Evolutionary conservation across 1,139 yeast genomes (phyloP).

Genomic region (Diutina pseudorugosa): DNA sequence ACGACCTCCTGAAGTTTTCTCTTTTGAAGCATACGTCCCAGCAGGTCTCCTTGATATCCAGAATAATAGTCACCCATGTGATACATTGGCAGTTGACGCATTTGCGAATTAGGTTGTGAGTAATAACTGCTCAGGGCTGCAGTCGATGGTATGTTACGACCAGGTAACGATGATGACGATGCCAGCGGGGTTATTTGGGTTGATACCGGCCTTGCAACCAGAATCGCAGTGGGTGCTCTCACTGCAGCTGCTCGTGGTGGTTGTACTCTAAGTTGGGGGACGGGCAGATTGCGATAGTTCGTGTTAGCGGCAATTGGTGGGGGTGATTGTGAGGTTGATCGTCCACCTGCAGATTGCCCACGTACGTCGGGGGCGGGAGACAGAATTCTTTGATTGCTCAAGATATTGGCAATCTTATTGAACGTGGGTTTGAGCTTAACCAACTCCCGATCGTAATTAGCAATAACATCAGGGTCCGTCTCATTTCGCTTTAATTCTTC

Average conservation of each 20-base stretch:
- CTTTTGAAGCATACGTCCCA: conserved; percentile 74
- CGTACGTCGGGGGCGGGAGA: neutral
- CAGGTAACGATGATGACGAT: neutral
- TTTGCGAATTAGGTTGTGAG: neutral
- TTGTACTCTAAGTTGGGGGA: neutral
- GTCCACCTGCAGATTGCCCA: neutral
- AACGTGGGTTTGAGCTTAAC: conserved; percentile 1
- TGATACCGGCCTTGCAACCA: neutral
- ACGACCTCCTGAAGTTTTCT: conserved; percentile 81
- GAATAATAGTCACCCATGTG: neutral
- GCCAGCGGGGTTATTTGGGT: neutral
- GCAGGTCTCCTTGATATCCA: neutral
- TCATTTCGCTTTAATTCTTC: conserved; percentile 1
- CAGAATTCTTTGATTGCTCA: neutral
- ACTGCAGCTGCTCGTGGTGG: conserved; percentile 2
- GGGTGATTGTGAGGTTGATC: neutral
- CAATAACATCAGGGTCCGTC: neutral
- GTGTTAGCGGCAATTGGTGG: neutral
- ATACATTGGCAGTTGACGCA: conserved; percentile 4
- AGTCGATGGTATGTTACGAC: neutral
- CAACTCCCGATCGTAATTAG: neutral
- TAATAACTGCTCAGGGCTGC: neutral
- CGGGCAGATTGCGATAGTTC: neutral
- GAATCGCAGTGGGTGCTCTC: conserved; percentile 1
- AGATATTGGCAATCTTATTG: neutral